phyloP scores from a whole-genome alignment of 768 basidiomycete genomes.

The Nevesoporus exiguus region DNA sequence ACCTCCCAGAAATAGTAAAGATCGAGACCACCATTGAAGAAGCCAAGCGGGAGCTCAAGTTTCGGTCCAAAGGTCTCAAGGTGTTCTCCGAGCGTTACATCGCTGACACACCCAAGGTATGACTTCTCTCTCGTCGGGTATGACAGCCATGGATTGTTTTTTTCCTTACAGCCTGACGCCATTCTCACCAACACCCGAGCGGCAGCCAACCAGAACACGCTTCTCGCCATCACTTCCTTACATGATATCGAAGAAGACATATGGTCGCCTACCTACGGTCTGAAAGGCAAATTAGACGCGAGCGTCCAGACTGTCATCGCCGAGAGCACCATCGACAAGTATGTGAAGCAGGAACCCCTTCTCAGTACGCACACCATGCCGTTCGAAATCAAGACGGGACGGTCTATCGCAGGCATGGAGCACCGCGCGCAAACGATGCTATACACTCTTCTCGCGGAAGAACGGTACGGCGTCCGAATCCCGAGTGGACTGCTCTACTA shows the following conservation, averaged over 20 bases:
- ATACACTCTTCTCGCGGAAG: slow-evolving; percentile 86
- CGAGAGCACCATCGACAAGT: slow-evolving; percentile 36
- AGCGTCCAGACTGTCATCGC: slow-evolving; percentile 69
- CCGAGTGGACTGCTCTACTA: slow-evolving; percentile 88
- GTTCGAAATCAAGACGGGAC: slow-evolving; percentile 96
- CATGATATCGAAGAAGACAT: slow-evolving; percentile 96
- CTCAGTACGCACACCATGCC: slow-evolving; percentile 47
- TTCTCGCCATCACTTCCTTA: slow-evolving; percentile 70
- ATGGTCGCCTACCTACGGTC: slow-evolving; percentile 91
- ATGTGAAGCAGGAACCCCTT: slow-evolving; percentile 17
- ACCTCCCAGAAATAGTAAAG: slow-evolving; percentile 60
- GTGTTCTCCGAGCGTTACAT: slow-evolving; percentile 69
- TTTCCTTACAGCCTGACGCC: slow-evolving; percentile 49
- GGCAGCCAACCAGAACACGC: slow-evolving; percentile 41
- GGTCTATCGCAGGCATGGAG: slow-evolving; percentile 72
- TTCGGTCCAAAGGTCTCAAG: slow-evolving; percentile 60
- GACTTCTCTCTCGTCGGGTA: not conserved
- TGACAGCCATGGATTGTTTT: not conserved
- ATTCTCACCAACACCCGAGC: slow-evolving; percentile 67
- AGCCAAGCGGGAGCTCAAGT: slow-evolving; percentile 60
- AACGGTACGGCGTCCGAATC: slow-evolving; percentile 84
- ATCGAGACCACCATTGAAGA: slow-evolving; percentile 55
- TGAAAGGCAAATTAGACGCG: slow-evolving; percentile 95
- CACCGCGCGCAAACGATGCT: slow-evolving; percentile 98
- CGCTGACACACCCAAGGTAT: slow-evolving; percentile 59